Evolutionary conservation across 257 asterid species (phyloP), one percentile per base, ranked within the genome.

Genomic region (Nicotiana tabacum): DNA sequence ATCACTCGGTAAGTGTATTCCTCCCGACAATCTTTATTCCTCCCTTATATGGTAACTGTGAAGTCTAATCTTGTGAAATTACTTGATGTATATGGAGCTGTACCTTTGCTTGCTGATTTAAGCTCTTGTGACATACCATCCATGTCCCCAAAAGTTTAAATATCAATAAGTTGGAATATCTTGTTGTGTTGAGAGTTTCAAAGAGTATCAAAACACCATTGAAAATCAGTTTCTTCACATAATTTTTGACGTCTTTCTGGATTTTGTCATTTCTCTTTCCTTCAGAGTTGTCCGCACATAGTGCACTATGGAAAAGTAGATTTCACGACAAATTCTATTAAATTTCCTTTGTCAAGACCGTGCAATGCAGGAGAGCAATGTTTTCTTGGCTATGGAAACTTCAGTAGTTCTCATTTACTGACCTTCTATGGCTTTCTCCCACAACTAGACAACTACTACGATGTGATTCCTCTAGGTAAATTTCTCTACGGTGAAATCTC

Each of bases 341-440:
- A 72, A 57, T 96, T 94, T 86, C 95, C 96, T 61, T 82, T 96
- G 84, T 93, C 99, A 15, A 93, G 99, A 85, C 80, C 93, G 35
- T 94, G 98, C 88, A 82, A 53, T 80, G 86, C 91, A 6, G 97
- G 99, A 83, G 97, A 94, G 81, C 94, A 96, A 84, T 94, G 97
- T 84, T 93, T 91, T 88, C 97, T 94, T 81, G 91, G 97, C 84
- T 96, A 96, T 82, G 99, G 99, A 74, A 92, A 87, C 84, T 89
- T 92, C 72, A 91, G 97, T 83, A 93, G 92, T 85, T 93, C 98
- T 83, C 99, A 96, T 90, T 86, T 93, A 58, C 84, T 96, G 81
- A 93, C 97, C 68, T 96, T 96, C 89, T 96, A 96, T 66, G 99
- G 99, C 84, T 96, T 96, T 89, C 82, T 96, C 53, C 95, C 99